Base-by-base conservation (phyloP, 2,329 filamentous ascomycete species). In the Aspergillus alliaceus region DNA sequence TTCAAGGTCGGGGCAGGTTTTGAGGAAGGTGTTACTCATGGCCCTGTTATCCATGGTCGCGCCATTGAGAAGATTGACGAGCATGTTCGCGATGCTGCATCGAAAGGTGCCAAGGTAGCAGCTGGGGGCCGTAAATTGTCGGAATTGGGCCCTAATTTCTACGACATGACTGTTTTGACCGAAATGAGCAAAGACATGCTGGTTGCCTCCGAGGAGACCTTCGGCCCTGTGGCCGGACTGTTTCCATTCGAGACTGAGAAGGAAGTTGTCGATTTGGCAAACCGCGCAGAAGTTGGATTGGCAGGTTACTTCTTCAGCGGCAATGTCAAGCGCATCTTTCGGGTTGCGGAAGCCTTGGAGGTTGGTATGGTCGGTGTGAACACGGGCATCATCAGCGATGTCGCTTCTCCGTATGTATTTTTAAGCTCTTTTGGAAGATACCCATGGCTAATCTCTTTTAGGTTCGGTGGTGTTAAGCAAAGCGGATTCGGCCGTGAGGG, bases 231-330 rank as follows among this genome's bases (percentile, higher is more conserved):
- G 0, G 93, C 93, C 0, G 93, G 90, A 0, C 77, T 98, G 14
- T 97, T 97, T 80, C 84, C 87, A 49, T 99, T 98, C 71, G 84
- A 90, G 47, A 91, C 88, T 0, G 95, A 98, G 77, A 87, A 89
- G 53, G 93, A 98, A 68, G 95, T 96, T 5, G 86, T 98, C 29
- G 81, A 84, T 61, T 77, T 93, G 63, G 93, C 95, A 4, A 99
- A 99, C 75, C 76, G 79, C 40, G 82, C 90, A 1, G 87, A 93
- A 52, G 93, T 98, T 35, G 95, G 95, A 1, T 82, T 99, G 34
- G 95, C 93, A 0, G 93, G 91, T 1, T 98, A 98, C 79, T 96
- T 99, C 80, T 98, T 91, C 81, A 92, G 82, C 61, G 79, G 75
- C 46, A 84, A 87, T 63, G 68, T 87, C 5, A 80, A 82, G 64